Evolutionary conservation across 257 asterid species (phyloP).

Genomic region (Cynanchum wilfordii): DNA sequence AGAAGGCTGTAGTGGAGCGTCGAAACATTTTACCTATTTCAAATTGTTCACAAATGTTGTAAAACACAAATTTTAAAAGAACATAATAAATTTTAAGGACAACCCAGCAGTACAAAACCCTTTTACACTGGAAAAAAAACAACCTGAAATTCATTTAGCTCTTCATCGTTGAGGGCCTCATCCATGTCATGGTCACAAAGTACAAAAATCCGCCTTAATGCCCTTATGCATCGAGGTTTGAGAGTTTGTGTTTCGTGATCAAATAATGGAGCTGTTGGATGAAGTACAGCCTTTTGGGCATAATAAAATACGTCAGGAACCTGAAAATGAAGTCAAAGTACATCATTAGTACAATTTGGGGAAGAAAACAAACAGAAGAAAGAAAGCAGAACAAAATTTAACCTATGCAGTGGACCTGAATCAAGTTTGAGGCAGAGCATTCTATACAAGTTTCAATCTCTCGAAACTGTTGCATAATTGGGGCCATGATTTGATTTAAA

Average conservation of each 20-base stretch:
- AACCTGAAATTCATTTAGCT: conserved; percentile 94
- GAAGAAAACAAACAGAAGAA: neutral
- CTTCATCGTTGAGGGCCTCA: conserved; percentile 77
- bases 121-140: conserved; percentile 10
- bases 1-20: conserved; percentile 83
- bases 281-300: conserved; percentile 97
- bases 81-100: conserved; percentile 5
- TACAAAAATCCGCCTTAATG: conserved; percentile 74
- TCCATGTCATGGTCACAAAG: conserved; percentile 96
- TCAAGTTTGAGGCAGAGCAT: conserved; percentile 86
- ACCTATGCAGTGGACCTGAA: conserved; percentile 53
- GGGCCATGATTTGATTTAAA: conserved; percentile 61
- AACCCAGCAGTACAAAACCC: conserved; percentile 13
- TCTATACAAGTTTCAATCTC: conserved; percentile 94
- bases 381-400: neutral
- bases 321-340: conserved; percentile 35
- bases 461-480: conserved; percentile 88
- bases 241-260: conserved; percentile 84
- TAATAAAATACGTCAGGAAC: conserved; percentile 86
- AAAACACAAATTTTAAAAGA: neutral
- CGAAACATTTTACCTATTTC: conserved; percentile 76
- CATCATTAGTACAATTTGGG: conserved; percentile 9
- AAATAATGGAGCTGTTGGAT: conserved; percentile 90
- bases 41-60: conserved; percentile 12
- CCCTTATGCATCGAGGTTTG: conserved; percentile 85